These are phyloP conservation scores for Rhodocollybia butyracea DNA, from an alignment of 768 basidiomycete species.

Conservation along the genomic window DNA sequence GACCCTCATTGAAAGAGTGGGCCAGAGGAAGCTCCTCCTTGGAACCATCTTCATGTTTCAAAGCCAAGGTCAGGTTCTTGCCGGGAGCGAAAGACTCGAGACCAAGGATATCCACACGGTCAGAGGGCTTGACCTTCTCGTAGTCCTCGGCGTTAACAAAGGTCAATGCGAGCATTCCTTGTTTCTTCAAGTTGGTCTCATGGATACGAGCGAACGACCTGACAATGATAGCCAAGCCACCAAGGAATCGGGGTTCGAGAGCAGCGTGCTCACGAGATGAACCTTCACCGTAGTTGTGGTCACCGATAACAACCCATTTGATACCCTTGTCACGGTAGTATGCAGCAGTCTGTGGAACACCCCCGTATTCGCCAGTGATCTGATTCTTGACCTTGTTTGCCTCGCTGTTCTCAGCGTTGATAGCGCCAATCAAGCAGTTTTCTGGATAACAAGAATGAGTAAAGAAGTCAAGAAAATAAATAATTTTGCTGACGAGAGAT, in stretches of 20 bases:
- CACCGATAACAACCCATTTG: constrained; percentile 98
- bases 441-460: constrained; percentile 40
- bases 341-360: constrained; percentile 83
- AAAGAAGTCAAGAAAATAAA: neutral
- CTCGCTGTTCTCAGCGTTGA: constrained; percentile 92
- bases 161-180: constrained; percentile 96
- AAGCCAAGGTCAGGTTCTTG: constrained; percentile 80
- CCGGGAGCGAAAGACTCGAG: constrained; percentile 88
- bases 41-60: constrained; percentile 81
- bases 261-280: constrained; percentile 98
- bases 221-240: constrained; percentile 93
- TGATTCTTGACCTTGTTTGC: constrained; percentile 96
- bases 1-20: constrained; percentile 95
- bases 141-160: constrained; percentile 93
- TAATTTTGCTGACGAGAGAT: constrained; percentile 71
- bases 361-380: constrained; percentile 78
- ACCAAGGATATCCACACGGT: constrained; percentile 87
- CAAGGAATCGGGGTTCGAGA: constrained; percentile 92
- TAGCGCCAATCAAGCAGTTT: constrained; percentile 97
- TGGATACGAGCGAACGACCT: constrained; percentile 98
- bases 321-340: constrained; percentile 86
- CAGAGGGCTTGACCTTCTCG: constrained; percentile 83
- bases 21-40: constrained; percentile 77
- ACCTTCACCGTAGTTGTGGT: constrained; percentile 96
- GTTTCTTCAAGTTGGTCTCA: constrained; percentile 99